phyloP scores from a whole-genome alignment of 257 asterid genomes.

The Coffea eugenioides region DNA sequence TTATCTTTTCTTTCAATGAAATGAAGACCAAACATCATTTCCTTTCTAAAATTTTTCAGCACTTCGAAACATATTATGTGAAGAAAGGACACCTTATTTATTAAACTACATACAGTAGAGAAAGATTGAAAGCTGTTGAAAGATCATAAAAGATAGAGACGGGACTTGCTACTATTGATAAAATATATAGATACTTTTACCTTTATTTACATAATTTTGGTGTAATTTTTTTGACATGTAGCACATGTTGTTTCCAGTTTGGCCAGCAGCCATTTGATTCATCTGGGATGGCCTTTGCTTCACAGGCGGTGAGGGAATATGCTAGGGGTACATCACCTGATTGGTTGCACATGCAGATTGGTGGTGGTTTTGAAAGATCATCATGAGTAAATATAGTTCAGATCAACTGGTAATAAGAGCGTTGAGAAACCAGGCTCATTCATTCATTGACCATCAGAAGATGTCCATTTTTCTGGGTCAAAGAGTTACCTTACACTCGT shows the following conservation, averaged over 20 bases:
- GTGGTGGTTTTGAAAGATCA: conserved; percentile 74
- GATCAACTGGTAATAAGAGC: conserved; percentile 8
- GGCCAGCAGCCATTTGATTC: conserved; percentile 61
- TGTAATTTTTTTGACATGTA: background rate
- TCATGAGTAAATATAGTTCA: conserved; percentile 32
- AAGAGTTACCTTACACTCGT: background rate
- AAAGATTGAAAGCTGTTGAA: background rate
- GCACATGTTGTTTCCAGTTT: conserved; percentile 42
- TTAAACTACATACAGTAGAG: background rate
- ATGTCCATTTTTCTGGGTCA: conserved; percentile 4
- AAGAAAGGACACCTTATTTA: background rate
- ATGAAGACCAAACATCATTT: background rate
- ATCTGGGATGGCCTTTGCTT: conserved; percentile 52
- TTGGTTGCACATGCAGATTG: conserved; percentile 95
- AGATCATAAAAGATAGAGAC: background rate
- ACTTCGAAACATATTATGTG: background rate
- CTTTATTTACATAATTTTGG: background rate
- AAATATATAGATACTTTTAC: background rate
- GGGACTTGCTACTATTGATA: background rate
- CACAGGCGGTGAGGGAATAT: conserved; percentile 64
- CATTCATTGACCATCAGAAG: conserved; percentile 1
- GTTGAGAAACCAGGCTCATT: conserved; percentile 7
- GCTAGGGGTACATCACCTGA: conserved; percentile 68
- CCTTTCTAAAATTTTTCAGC: background rate
- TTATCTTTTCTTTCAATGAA: background rate